A percentile compares a stretch with the other conserved stretches of the same genome.
These are phyloP conservation scores for Verticillium isaacii DNA, from an alignment of 2,329 filamentous ascomycete genomes.

Conservation along the genomic window DNA sequence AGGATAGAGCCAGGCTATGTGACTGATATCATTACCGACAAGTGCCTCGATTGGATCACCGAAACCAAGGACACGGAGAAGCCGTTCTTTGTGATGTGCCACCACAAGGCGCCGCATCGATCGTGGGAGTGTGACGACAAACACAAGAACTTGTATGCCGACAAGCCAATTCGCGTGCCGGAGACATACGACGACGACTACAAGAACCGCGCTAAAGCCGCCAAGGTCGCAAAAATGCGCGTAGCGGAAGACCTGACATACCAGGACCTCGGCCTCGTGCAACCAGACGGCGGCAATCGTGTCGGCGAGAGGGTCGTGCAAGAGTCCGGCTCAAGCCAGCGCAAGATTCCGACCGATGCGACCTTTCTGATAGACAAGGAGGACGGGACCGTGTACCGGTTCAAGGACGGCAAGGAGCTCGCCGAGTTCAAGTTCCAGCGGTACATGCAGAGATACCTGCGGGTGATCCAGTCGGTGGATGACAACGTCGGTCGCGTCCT, in stretches of 20 bases:
- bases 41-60: constrained; percentile 36
- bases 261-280: constrained; percentile 38
- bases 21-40: constrained; percentile 48
- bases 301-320: constrained; percentile 29
- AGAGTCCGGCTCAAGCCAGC: constrained; percentile 17
- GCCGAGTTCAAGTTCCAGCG: constrained; percentile 51
- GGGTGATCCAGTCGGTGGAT: constrained; percentile 46
- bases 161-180: constrained; percentile 36
- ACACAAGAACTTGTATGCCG: constrained; percentile 42
- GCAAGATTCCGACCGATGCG: constrained; percentile 19
- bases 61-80: constrained; percentile 7
- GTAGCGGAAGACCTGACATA: constrained; percentile 48
- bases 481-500: constrained; percentile 46
- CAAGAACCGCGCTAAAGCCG: constrained; percentile 45
- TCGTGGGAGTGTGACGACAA: constrained; percentile 46
- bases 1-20: constrained; percentile 36
- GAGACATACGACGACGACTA: constrained; percentile 51
- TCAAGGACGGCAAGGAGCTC: constrained; percentile 33
- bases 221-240: constrained; percentile 42
- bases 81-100: constrained; percentile 49
- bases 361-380: constrained; percentile 38
- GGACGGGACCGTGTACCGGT: constrained; percentile 39
- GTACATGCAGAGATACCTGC: constrained; percentile 51
- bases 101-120: constrained; percentile 51
- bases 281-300: constrained; percentile 39